Evolutionary conservation across 306 rosid species (phyloP), one percentile per base, ranked within the genome.

Genomic region (Fragaria vesca): DNA sequence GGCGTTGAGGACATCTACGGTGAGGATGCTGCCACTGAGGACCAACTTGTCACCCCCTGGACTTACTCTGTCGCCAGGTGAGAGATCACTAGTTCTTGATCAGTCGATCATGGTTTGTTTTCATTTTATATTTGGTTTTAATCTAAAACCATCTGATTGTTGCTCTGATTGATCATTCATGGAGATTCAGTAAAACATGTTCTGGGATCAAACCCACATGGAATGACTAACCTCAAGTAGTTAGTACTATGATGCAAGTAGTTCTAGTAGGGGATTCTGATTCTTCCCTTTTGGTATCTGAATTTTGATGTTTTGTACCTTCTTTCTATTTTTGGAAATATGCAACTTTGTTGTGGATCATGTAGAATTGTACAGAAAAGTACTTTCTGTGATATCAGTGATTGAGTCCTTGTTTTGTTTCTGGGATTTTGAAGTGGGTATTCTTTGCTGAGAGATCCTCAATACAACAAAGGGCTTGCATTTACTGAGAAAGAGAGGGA

Each of bases 401-500:
- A 40, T 21, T 38, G 50, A 42, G 7, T 28, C 15, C 45, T 63
- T 63, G 5, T 2, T 32, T 32, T 32, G 10, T 10, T 63, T 30
- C 2, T 17, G 69, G 17, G 21, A 36, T 52, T 75, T 4, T 81
- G 83, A 85, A 95, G 99, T 86, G 99, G 99, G 0, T 93, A 84
- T 79, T 83, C 93, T 62, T 79, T 95, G 91, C 87, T 95, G 58
- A 95, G 99, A 76, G 99, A 95, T 84, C 99, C 99, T 26, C 99
- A 91, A 24, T 90, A 95, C 85, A 93, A 95, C 85, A 95, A 95
- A 73, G 99, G 99, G 54, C 90, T 95, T 60, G 96, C 97, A 66
- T 95, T 95, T 79, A 91, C 90, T 8, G 96, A 88, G 81, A 85
- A 85, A 73, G 99, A 95, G 91, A 95, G 99, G 76, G 99, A 93